These are phyloP conservation scores for Dothiorella sarmentorum DNA, from an alignment of 2,329 filamentous ascomycete genomes.

Conservation along the genomic window DNA sequence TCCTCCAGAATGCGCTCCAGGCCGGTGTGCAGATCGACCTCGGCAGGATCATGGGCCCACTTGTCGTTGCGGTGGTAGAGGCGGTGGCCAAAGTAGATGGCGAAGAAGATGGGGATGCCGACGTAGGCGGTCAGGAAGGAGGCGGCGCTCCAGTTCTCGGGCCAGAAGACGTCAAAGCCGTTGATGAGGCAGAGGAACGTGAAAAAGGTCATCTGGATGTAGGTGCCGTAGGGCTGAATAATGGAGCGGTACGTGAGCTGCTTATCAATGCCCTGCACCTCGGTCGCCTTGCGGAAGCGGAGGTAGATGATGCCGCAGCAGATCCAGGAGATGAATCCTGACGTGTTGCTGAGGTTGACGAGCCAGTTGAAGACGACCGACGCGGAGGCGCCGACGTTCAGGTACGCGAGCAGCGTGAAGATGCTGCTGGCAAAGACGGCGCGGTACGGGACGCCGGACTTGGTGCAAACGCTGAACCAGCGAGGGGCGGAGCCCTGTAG, in stretches of 20 bases:
- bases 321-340: conserved; percentile 53
- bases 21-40: conserved; percentile 53
- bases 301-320: conserved; percentile 56
- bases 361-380: conserved; percentile 63
- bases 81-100: conserved; percentile 54
- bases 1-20: conserved; percentile 31
- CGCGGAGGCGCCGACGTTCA: conserved; percentile 45
- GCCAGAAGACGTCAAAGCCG: conserved; percentile 72
- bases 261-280: conserved; percentile 47
- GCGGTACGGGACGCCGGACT: conserved; percentile 55
- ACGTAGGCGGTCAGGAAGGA: conserved; percentile 66
- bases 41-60: conserved; percentile 49
- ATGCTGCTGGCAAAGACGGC: conserved; percentile 44
- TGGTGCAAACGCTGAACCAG: conserved; percentile 58
- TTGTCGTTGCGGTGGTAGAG: conserved; percentile 46
- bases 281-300: conserved; percentile 58
- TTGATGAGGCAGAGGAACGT: conserved; percentile 66
- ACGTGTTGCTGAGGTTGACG: conserved; percentile 62
- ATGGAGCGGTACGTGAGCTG: conserved; percentile 52
- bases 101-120: conserved; percentile 58
- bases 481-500: conserved; percentile 63
- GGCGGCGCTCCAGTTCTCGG: conserved; percentile 58
- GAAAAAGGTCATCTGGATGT: conserved; percentile 56
- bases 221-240: conserved; percentile 64
- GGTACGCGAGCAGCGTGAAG: conserved; percentile 48